phyloP scores from a whole-genome alignment of 208 protist genomes.

The Trichomonas gallinae region DNA sequence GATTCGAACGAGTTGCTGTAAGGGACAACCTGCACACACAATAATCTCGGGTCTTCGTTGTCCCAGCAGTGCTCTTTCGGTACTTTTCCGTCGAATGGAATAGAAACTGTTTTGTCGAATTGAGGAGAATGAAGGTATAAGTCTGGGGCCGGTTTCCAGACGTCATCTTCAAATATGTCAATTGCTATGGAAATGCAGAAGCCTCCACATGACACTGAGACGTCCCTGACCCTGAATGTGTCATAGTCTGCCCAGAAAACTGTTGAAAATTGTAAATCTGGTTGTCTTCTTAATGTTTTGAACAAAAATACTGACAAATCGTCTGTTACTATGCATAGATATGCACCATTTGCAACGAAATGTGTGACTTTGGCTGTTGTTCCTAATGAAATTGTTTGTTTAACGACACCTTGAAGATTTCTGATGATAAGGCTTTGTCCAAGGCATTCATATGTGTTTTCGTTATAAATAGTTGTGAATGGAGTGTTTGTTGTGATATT shows the following conservation, averaged over 20 bases:
- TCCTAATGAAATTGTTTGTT: not conserved
- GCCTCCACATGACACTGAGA: not conserved
- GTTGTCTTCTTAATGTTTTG: not conserved
- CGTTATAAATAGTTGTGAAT: not conserved
- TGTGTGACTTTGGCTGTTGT: not conserved
- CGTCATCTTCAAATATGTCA: not conserved
- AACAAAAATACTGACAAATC: not conserved
- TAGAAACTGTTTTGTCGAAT: not conserved
- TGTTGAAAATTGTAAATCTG: not conserved
- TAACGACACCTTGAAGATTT: conserved; percentile 2
- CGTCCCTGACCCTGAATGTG: not conserved
- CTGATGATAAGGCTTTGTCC: not conserved
- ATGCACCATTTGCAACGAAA: not conserved
- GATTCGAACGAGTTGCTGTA: not conserved
- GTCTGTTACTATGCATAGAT: not conserved
- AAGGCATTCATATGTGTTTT: not conserved
- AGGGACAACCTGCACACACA: not conserved
- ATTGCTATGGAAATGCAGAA: not conserved
- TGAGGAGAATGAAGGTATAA: conserved; percentile 1
- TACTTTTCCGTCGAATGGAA: not conserved
- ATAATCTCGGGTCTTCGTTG: not conserved
- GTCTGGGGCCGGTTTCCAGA: not conserved
- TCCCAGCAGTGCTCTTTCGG: not conserved
- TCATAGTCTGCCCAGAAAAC: not conserved
- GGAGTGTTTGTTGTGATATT: not conserved